Evolutionary conservation across 2,329 filamentous ascomycete species (phyloP).

Genomic region (Alternaria ethzedia): DNA sequence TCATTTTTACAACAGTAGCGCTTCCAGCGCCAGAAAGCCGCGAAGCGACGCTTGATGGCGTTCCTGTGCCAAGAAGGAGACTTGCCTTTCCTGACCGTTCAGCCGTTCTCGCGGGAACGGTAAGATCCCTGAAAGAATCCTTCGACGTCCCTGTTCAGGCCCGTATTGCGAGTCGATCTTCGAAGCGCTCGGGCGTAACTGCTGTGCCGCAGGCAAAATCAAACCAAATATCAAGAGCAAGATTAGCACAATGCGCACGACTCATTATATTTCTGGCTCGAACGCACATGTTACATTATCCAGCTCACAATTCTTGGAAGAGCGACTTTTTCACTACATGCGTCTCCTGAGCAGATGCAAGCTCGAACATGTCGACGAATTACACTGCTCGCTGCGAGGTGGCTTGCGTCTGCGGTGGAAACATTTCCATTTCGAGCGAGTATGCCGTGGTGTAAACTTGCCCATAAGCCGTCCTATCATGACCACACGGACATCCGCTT

Average conservation of each 20-base stretch:
- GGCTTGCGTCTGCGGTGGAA: constrained; percentile 11
- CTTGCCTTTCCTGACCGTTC: constrained; percentile 3
- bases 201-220: constrained; percentile 3
- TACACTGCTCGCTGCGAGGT: constrained; percentile 5
- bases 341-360: not conserved
- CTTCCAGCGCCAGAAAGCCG: not conserved
- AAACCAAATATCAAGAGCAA: not conserved
- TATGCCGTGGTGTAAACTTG: not conserved
- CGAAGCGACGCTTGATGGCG: constrained; percentile 10
- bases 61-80: constrained; percentile 12
- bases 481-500: not conserved
- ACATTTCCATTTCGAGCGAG: not conserved
- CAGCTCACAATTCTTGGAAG: not conserved
- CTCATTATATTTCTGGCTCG: not conserved
- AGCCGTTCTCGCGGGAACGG: constrained; percentile 18
- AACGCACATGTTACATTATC: not conserved
- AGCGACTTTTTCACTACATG: not conserved
- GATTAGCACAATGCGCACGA: not conserved
- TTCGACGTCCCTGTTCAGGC: constrained; percentile 8
- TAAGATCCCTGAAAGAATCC: constrained; percentile 16
- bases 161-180: constrained; percentile 8
- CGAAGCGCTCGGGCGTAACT: constrained; percentile 13
- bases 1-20: constrained; percentile 1
- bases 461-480: constrained; percentile 4
- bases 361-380: constrained; percentile 6